A percentile compares a stretch with the other conserved stretches of the same genome.
Evolutionary conservation across 352 stramenopile species (phyloP).

Genomic region (Plasmopara halstedii): DNA sequence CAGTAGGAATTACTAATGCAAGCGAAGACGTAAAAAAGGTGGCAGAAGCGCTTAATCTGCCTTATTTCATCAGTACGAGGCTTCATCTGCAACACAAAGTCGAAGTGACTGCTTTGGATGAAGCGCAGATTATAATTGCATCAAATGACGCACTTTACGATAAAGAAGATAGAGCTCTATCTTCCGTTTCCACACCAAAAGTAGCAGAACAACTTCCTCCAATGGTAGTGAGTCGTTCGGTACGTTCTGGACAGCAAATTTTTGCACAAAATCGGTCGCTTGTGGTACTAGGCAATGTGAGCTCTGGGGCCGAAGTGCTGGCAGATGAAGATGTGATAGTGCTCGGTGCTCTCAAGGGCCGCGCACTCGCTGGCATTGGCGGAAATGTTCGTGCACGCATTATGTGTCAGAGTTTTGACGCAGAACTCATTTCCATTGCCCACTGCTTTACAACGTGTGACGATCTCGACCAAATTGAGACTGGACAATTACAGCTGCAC

Average conservation of each 20-base stretch:
- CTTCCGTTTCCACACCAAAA: conserved; percentile 3
- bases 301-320: conserved; percentile 82
- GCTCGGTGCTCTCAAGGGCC: conserved; percentile 73
- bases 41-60: conserved; percentile 48
- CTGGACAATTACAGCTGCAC: conserved; percentile 31
- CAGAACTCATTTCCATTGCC: conserved; percentile 85
- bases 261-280: conserved; percentile 77
- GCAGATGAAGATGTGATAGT: conserved; percentile 82
- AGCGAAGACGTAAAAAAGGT: conserved; percentile 79
- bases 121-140: neutral
- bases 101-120: neutral
- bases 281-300: conserved; percentile 80
- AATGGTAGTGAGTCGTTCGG: conserved; percentile 62
- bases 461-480: conserved; percentile 37
- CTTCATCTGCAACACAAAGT: conserved; percentile 22
- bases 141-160: conserved; percentile 2
- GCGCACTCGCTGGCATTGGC: conserved; percentile 77
- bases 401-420: conserved; percentile 77
- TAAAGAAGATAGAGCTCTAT: conserved; percentile 6
- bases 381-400: conserved; percentile 63
- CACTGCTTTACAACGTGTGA: conserved; percentile 89
- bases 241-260: conserved; percentile 85
- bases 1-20: conserved; percentile 76
- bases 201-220: conserved; percentile 18
- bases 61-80: conserved; percentile 72